Evolutionary conservation across 2,329 filamentous ascomycete species (phyloP), one percentile per base, ranked within the genome.

Genomic region (Neodidymelliopsis sp.): DNA sequence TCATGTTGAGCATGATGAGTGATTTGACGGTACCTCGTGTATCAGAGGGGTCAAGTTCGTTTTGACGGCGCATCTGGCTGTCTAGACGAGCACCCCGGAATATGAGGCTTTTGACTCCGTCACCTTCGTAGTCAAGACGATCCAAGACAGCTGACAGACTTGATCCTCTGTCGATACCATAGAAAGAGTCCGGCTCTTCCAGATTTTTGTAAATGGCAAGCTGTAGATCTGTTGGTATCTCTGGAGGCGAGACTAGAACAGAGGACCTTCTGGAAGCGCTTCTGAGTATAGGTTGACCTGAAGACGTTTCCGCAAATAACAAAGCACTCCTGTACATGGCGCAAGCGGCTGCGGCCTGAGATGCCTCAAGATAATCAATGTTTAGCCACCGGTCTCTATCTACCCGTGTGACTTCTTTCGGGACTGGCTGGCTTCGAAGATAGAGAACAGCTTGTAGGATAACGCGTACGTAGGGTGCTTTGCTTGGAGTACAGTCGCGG

Each of bases 171-270:
- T 90, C 84, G 6, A 97, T 81, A 4, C 94, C 95, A 67, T 99
- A 99, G 70, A 96, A 99, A 0, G 91, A 88, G 70, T 99, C 94
- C 2, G 92, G 93, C 64, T 99, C 95, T 66, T 97, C 92, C 35
- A 99, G 89, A 53, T 90, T 93, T 66, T 90, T 88, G 69, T 94
- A 99, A 2, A 99, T 92, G 1, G 83, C 79, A 33, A 96, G 80
- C 10, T 97, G 77, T 1, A 95, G 79, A 22, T 89, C 84, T 3
- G 83, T 80, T 6, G 89, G 82, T 19, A 78, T 49, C 20, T 67
- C 59, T 1, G 66, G 66, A 10, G 71, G 85, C 75, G 35, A 78
- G 67, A 57, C 57, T 72, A 69, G 81, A 75, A 57, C 76, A 78
- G 36, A 78, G 7, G 88, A 88, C 38, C 89, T 83, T 49, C 89